Evolutionary conservation across 768 basidiomycete genomes (phyloP), one percentile per base, ranked within the genome.

Genomic region (Phanerochaete carnosa): DNA sequence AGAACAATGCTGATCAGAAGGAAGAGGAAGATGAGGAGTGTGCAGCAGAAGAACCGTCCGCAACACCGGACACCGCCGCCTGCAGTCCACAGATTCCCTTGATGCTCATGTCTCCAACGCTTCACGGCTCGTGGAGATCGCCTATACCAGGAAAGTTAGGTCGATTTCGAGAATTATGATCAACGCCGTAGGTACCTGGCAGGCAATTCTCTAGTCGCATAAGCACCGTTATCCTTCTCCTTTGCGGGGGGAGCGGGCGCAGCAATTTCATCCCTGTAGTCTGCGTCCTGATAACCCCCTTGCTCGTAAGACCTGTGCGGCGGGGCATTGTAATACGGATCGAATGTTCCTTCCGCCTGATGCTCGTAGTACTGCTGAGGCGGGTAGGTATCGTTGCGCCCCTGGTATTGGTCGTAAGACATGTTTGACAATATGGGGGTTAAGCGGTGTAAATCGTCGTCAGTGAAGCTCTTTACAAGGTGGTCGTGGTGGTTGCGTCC

Each of bases 1-100:
- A 93, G 77, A 13, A 88, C 62, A 55, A 92, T 84, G 74, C 84
- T 81, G 57, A 89, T 69, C 53, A 92, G 64, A 30, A 94, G 68
- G 70, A 94, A 84, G 37, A 90, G 57, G 12, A 76, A 66, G 16
- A 84, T 83, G 80, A 93, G 79, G 23, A 93, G 52, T 13, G 87
- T 86, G 73, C 92, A 94, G 66, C 86, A 90, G 71, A 83, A 88
- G 72, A 93, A 88, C 64, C 92, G 74, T 55, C 87, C 85, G 39
- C 84, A 70, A 69, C 86, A 88, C 22, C 84, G 71, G 29, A 75
- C 79, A 59, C 87, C 75, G 57, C 85, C 76, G 16, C 90, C 89
- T 77, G 80, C 86, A 3, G 82, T 85, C 90, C 90, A 92, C 55
- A 90, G 69, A 64, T 81, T 81, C 28, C 88, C 86, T 68, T 83